phyloP scores from a whole-genome alignment of 805 yeast species.

The Candida hungchunana region DNA sequence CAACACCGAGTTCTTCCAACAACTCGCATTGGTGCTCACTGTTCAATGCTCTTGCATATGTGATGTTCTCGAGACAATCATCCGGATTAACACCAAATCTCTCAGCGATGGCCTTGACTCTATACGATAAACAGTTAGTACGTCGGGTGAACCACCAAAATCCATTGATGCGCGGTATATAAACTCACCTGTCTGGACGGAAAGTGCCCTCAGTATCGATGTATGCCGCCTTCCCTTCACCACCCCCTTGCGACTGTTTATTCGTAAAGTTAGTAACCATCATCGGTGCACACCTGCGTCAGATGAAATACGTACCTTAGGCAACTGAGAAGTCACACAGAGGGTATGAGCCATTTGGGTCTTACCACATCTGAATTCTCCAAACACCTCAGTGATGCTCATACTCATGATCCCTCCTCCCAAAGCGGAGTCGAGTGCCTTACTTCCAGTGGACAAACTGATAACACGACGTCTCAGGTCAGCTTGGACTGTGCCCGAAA shows the following conservation, averaged over 20 bases:
- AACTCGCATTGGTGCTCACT: constrained; percentile 78
- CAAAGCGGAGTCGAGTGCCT: constrained; percentile 59
- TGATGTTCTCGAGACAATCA: constrained; percentile 64
- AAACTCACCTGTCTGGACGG: constrained; percentile 48
- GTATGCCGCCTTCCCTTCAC: constrained; percentile 75
- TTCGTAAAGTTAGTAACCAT: constrained; percentile 1
- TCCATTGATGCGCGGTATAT: too few species aligned
- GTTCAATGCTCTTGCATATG: constrained; percentile 71
- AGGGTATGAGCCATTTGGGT: constrained; percentile 79
- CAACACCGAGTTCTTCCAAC: constrained; percentile 60
- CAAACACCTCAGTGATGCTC: constrained; percentile 74
- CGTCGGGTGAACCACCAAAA: too few species aligned
- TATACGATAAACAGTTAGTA: too few species aligned
- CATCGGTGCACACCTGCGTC: too few species aligned
- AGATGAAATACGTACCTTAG: constrained; percentile 30
- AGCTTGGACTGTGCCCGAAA: constrained; percentile 69
- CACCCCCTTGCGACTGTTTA: constrained; percentile 57
- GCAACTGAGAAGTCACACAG: constrained; percentile 72
- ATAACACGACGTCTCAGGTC: constrained; percentile 60
- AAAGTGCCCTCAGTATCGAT: constrained; percentile 83
- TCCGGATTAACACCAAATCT: constrained; percentile 67
- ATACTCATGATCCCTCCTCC: constrained; percentile 80
- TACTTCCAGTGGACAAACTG: constrained; percentile 66
- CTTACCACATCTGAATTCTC: constrained; percentile 78
- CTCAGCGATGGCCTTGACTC: constrained; percentile 59